Evolutionary conservation across 768 basidiomycete species (phyloP).

Genomic region (Cantharellus anzutake): DNA sequence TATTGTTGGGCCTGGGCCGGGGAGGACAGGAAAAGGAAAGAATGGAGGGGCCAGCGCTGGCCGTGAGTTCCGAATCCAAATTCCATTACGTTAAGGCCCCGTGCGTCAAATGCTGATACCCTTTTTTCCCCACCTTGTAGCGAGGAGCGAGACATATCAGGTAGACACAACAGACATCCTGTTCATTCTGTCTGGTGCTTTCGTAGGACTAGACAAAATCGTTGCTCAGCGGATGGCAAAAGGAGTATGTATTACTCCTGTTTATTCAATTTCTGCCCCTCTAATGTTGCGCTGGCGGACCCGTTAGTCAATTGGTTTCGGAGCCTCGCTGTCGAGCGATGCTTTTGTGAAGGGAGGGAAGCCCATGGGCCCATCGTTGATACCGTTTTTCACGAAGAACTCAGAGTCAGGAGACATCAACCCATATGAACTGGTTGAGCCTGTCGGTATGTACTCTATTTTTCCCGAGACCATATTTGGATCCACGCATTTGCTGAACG

Average conservation of each 20-base stretch:
- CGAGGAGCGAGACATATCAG: conserved; percentile 39
- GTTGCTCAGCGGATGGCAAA: conserved; percentile 65
- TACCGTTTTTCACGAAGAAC: conserved; percentile 70
- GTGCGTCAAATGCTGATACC: background rate
- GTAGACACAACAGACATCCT: conserved; percentile 82
- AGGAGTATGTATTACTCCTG: conserved; percentile 36
- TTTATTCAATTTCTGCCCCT: background rate
- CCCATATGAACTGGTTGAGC: conserved; percentile 53
- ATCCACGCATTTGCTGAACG: conserved; percentile 5
- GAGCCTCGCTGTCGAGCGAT: conserved; percentile 25
- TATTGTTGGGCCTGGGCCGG: conserved; percentile 14
- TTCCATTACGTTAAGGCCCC: background rate
- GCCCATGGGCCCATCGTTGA: conserved; percentile 4
- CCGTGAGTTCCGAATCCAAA: conserved; percentile 7
- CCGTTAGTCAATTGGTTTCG: conserved; percentile 79
- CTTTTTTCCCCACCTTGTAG: background rate
- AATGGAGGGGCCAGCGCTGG: conserved; percentile 28
- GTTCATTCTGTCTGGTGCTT: conserved; percentile 91
- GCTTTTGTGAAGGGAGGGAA: background rate
- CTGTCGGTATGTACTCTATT: conserved; percentile 29
- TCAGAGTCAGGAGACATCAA: conserved; percentile 26
- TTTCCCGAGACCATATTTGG: background rate
- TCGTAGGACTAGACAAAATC: conserved; percentile 74
- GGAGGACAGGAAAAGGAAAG: conserved; percentile 29
- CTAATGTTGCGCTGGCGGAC: background rate